A percentile compares a stretch with the other conserved stretches of the same genome.
Evolutionary conservation across 2,329 filamentous ascomycete species (phyloP).

Genomic region (Diaporthe citrichinensis): DNA sequence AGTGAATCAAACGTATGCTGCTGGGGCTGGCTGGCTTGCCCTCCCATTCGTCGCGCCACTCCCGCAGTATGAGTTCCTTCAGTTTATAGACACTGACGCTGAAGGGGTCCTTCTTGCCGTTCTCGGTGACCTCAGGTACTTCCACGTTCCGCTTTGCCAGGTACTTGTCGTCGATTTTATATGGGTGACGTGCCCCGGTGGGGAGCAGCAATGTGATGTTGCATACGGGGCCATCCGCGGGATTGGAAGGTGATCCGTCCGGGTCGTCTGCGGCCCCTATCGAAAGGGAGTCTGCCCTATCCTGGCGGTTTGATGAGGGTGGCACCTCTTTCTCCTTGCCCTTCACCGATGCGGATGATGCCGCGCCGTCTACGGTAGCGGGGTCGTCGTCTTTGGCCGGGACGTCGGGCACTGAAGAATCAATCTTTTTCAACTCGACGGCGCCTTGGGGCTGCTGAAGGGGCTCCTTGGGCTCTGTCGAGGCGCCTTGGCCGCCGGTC

Average conservation of each 20-base stretch:
- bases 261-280: conserved; percentile 49
- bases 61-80: conserved; percentile 92
- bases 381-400: conserved; percentile 40
- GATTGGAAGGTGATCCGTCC: conserved; percentile 35
- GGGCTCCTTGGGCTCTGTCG: conserved; percentile 37
- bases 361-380: conserved; percentile 38
- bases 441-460: conserved; percentile 41
- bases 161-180: conserved; percentile 90
- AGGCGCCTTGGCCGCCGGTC: conserved; percentile 36
- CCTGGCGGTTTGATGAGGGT: conserved; percentile 44
- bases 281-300: conserved; percentile 51
- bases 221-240: conserved; percentile 63
- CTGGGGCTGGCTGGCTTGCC: conserved; percentile 86
- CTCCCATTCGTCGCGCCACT: conserved; percentile 96
- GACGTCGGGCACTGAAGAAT: conserved; percentile 34
- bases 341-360: conserved; percentile 46
- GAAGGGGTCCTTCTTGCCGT: conserved; percentile 80
- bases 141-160: conserved; percentile 84
- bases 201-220: conserved; percentile 88
- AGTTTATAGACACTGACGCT: conserved; percentile 94
- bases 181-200: conserved; percentile 87
- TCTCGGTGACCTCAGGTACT: conserved; percentile 75
- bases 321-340: conserved; percentile 50
- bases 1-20: conserved; percentile 91
- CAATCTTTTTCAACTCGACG: conserved; percentile 42